Evolutionary conservation across 163 green algal species (phyloP).

Genomic region (Chlamydomonas reinhardtii): DNA sequence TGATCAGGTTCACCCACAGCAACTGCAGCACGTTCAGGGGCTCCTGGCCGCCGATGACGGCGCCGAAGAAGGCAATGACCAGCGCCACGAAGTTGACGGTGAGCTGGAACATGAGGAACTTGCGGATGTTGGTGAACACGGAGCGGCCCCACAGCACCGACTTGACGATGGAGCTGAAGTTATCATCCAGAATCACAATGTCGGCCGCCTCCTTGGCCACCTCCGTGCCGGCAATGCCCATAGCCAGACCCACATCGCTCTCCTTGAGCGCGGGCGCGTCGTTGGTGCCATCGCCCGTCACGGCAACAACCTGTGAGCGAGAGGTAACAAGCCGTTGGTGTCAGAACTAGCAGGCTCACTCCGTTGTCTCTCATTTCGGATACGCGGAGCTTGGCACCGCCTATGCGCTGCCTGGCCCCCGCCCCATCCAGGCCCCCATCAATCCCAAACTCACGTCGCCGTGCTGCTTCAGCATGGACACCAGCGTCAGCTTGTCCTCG

Average conservation of each 20-base stretch:
- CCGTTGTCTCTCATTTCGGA: too few species aligned
- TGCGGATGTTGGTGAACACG: conserved; percentile 92
- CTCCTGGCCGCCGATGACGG: conserved; percentile 85
- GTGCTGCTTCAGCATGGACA: conserved; percentile 82
- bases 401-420: too few species aligned
- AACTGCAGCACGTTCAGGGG: conserved; percentile 97
- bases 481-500: conserved; percentile 94
- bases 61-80: conserved; percentile 92
- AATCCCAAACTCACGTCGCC: conserved; percentile 83
- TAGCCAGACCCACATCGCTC: conserved; percentile 95
- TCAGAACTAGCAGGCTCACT: too few species aligned
- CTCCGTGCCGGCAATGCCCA: conserved; percentile 93
- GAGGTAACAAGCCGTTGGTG: too few species aligned
- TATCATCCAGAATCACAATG: conserved; percentile 99
- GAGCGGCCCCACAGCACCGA: conserved; percentile 60
- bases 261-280: conserved; percentile 98
- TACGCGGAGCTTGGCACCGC: too few species aligned
- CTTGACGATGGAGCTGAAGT: conserved; percentile 97
- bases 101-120: conserved; percentile 97
- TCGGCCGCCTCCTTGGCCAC: conserved; percentile 97
- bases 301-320: conserved; percentile 69
- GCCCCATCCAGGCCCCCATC: too few species aligned
- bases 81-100: conserved; percentile 98
- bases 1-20: conserved; percentile 99
- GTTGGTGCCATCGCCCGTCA: conserved; percentile 97